These are phyloP conservation scores for Leccinum subgranulosum DNA, from an alignment of 768 basidiomycete genomes.

Conservation along the genomic window DNA sequence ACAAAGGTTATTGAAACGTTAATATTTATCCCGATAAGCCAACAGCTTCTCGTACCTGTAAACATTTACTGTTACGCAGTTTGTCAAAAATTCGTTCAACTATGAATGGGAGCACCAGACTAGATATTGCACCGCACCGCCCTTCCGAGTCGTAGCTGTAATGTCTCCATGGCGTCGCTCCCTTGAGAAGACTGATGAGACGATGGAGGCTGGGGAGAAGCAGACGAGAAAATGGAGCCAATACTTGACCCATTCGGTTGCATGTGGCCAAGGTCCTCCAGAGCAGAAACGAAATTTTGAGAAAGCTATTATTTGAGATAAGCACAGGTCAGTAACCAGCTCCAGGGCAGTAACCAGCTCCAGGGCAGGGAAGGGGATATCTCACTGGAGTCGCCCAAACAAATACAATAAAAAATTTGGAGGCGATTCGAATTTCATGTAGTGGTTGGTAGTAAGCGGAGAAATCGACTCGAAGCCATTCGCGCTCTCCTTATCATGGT, in stretches of 20 bases:
- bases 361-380: neutral
- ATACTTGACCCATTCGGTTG: neutral
- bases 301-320: neutral
- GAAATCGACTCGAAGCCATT: neutral
- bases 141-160: neutral
- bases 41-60: neutral
- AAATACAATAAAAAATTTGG: neutral
- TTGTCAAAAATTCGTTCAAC: neutral
- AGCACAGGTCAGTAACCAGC: too few species aligned
- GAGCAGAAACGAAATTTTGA: neutral
- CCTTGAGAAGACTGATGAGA: neutral
- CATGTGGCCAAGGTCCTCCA: neutral
- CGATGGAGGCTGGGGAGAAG: neutral
- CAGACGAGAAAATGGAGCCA: neutral
- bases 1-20: neutral
- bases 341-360: slow-evolving; percentile 1
- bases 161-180: neutral
- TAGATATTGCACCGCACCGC: neutral
- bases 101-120: neutral
- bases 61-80: too few species aligned
- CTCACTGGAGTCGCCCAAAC: neutral
- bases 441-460: neutral
- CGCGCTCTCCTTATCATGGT: too few species aligned
- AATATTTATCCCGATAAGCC: neutral
- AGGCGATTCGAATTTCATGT: neutral